Evolutionary conservation across 78 protist species (phyloP).

Genomic region (Polysphondylium violaceum): DNA sequence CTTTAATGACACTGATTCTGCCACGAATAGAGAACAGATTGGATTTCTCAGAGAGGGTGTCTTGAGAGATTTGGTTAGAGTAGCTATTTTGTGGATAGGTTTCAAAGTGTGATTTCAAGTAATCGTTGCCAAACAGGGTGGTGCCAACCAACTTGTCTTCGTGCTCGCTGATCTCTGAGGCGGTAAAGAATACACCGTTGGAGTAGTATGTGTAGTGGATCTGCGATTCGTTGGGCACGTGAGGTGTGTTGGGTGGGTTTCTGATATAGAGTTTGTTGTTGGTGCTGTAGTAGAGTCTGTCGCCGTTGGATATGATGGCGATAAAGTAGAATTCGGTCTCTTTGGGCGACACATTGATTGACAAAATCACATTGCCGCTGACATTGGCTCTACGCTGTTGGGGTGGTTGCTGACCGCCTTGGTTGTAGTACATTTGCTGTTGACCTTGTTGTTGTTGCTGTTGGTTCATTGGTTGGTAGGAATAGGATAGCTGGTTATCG

Average conservation of each 20-base stretch:
- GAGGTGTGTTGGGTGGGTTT: slow-evolving; percentile 15
- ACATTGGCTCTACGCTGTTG: not conserved
- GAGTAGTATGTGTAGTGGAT: slow-evolving; percentile 39
- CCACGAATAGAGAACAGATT: slow-evolving; percentile 39
- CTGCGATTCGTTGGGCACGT: not conserved
- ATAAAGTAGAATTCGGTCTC: not conserved
- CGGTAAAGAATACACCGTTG: slow-evolving; percentile 53
- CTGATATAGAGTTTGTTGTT: slow-evolving; percentile 5
- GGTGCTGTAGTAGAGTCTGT: slow-evolving; percentile 4
- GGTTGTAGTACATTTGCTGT: not conserved
- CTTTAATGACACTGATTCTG: slow-evolving; percentile 45
- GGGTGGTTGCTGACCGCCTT: not conserved
- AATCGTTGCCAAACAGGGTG: not conserved
- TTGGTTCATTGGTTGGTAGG: not conserved
- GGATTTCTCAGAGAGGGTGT: slow-evolving; percentile 35
- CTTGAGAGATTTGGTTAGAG: slow-evolving; percentile 22
- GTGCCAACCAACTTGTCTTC: slow-evolving; percentile 41
- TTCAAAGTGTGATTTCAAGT: slow-evolving; percentile 23
- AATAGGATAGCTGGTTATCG: not conserved
- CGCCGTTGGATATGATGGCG: slow-evolving; percentile 21
- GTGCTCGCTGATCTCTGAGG: slow-evolving; percentile 2
- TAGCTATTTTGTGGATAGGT: not conserved
- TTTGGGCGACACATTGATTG: slow-evolving; percentile 18
- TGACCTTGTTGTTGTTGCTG: not conserved
- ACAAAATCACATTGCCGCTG: not conserved